Base-by-base conservation (phyloP, 192 early-diverging fungal genomes). In the Rhizoclosmatium globosum region DNA sequence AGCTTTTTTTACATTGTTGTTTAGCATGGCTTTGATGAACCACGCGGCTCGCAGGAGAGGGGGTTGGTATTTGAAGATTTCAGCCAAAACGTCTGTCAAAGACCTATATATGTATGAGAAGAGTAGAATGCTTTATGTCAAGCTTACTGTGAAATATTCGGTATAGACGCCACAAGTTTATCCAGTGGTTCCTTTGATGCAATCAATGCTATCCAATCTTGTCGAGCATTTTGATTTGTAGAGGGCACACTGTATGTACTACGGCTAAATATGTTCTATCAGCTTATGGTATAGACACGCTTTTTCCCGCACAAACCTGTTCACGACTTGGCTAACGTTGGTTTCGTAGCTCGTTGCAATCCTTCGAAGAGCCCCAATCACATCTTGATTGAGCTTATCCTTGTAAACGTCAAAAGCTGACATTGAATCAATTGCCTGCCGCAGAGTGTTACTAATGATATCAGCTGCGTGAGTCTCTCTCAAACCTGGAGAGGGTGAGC, bases 31-130 rank as follows among this genome's bases (percentile, higher is more conserved):
- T 62, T 74, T 74, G 7, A 74, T 64, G 44, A 74, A 74, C 72
- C 72, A 74, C 38, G 59, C 72, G 7, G 61, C 72, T 21, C 72
- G 56, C n/a, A 13, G 31, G 9, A 74, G 59, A 9, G 72, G 42
- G 2, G 72, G 72, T 42, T 74, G 72, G 15, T 44, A 21, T 74
- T 74, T 74, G 60, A 59, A 74, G n/a, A 74, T 74, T 74, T 74
- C 72, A 23, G 41, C 21, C 3, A 74, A n/a, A 7, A 62, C 17
- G 11, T 62, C 72, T 7, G 38, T 21, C 23, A 74, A 42, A 21
- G 56, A 39, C 44, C 72, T 74, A n/a, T 68, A 17, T 31, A 64
- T 64, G 62, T 15, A 48, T 15, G 38, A 23, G 39, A 19, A 66
- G 13, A 44, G 42, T 47, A 44, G 43, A 69, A 46, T 3, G 11